A percentile compares a stretch with the other conserved stretches of the same genome.
These are phyloP conservation scores for Salinomyces thailandicus DNA, from an alignment of 2,329 filamentous ascomycete genomes.

Conservation along the genomic window DNA sequence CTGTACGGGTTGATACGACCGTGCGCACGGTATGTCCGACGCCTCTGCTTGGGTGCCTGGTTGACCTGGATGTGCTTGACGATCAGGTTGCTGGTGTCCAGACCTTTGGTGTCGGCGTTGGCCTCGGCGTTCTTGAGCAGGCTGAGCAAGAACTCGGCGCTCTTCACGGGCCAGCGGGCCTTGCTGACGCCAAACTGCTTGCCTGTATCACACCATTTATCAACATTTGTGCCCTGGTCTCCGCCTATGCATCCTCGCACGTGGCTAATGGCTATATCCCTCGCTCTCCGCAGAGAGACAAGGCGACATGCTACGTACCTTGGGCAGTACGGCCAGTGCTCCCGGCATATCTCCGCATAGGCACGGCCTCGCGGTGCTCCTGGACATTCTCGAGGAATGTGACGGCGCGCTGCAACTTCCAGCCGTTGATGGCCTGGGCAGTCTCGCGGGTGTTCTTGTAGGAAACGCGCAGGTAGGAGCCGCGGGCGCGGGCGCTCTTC, in stretches of 20 bases:
- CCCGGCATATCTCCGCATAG: slow-evolving; percentile 95
- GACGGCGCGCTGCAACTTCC: slow-evolving; percentile 91
- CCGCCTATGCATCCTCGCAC: slow-evolving; percentile 28
- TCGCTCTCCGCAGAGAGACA: not conserved
- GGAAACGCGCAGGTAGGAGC: slow-evolving; percentile 96
- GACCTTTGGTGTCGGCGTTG: slow-evolving; percentile 93
- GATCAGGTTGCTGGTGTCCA: slow-evolving; percentile 92
- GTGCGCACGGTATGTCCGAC: slow-evolving; percentile 99
- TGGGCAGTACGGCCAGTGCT: slow-evolving; percentile 92
- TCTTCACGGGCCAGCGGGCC: slow-evolving; percentile 99
- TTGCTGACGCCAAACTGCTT: slow-evolving; percentile 98
- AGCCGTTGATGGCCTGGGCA: slow-evolving; percentile 98
- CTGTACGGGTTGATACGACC: slow-evolving; percentile 56
- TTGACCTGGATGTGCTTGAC: slow-evolving; percentile 99
- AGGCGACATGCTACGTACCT: slow-evolving; percentile 56
- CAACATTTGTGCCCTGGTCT: slow-evolving; percentile 8
- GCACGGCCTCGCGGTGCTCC: slow-evolving; percentile 93
- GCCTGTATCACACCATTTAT: slow-evolving; percentile 46
- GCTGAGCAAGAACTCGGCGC: slow-evolving; percentile 91
- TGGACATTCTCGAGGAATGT: slow-evolving; percentile 97
- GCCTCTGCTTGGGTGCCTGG: slow-evolving; percentile 98
- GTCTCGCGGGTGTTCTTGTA: slow-evolving; percentile 99
- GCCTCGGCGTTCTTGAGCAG: slow-evolving; percentile 96
- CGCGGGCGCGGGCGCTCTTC: slow-evolving; percentile 95
- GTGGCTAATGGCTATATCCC: slow-evolving; percentile 10